Evolutionary conservation across 2,329 filamentous ascomycete genomes (phyloP), one percentile per base, ranked within the genome.

Genomic region (Phaeophleospora eucalypticola): DNA sequence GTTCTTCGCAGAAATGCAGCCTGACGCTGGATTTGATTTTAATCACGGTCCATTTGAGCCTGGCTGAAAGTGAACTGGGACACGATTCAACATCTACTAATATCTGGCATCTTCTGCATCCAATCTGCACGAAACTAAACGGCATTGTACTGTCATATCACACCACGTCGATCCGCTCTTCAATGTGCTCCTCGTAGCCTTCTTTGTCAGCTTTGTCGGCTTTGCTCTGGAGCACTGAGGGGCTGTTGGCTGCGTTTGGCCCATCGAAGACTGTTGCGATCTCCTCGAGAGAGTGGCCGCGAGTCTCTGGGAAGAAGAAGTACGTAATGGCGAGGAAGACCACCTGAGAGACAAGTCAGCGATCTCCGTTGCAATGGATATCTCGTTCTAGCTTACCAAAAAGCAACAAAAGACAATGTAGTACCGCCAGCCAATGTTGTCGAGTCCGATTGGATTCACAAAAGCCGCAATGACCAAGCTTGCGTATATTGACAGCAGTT

Each of bases 181-280:
- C 57, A 17, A 54, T 41, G 10, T 49, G 45, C 45, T 58, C 53
- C 14, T 52, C 43, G 33, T 45, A 49, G 6, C 40, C 34, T 10
- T 21, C 45, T 19, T 53, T 52, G 49, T 44, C 51, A 17, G 52
- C 15, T 40, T 56, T 52, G 18, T 43, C 14, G 40, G 49, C 46
- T 4, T 27, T 41, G 16, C 40, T 44, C 10, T 48, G 44, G 15
- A 41, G 29, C 24, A 29, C 12, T 12, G 6, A 6, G 24, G 24
- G 7, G 16, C 48, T 49, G 3, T 43, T 32, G 12, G 41, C 17
- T 14, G 50, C 41, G n/a, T 29, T 15, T 35, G 54, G 45, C 9
- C 60, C 60, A 42, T 73, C 71, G 43, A 72, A 73, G 40, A 69
- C 63, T 45, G 66, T 68, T 24, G 68, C 69, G 42, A 73, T 73